These are phyloP conservation scores for Hibiscus mutabilis DNA, from an alignment of 345 rosid genomes.

Conservation along the genomic window DNA sequence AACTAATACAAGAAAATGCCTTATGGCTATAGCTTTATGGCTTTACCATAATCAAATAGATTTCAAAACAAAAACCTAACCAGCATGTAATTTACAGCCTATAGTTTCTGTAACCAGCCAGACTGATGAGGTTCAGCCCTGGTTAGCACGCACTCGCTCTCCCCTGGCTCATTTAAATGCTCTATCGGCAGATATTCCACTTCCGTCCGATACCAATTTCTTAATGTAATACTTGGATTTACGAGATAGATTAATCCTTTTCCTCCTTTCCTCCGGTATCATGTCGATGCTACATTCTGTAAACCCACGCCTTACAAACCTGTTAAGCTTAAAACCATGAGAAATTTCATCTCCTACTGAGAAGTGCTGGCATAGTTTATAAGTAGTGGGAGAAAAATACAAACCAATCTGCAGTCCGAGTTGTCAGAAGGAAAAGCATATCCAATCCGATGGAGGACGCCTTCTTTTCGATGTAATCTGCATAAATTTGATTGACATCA, in stretches of 20 bases:
- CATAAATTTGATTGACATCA: slow-evolving; percentile 8
- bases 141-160: background rate
- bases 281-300: slow-evolving; percentile 60
- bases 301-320: slow-evolving; percentile 84
- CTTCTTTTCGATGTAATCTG: slow-evolving; percentile 89
- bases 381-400: slow-evolving; percentile 5
- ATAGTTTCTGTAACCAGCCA: background rate
- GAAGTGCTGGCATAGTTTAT: background rate
- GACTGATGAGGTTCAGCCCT: background rate
- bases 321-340: slow-evolving; percentile 22
- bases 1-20: background rate
- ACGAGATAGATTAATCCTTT: slow-evolving; percentile 69
- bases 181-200: slow-evolving; percentile 47
- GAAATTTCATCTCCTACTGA: background rate
- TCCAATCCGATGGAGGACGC: slow-evolving; percentile 69
- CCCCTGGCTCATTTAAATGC: slow-evolving; percentile 17
- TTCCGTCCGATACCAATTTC: slow-evolving; percentile 59
- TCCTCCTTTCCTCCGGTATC: slow-evolving; percentile 65
- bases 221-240: slow-evolving; percentile 80
- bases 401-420: slow-evolving; percentile 95
- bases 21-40: background rate
- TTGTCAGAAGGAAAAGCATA: slow-evolving; percentile 72
- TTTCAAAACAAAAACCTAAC: background rate
- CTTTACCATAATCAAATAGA: background rate
- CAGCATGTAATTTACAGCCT: background rate